A percentile compares a stretch with the other conserved stretches of the same genome.
Conservation (phyloP, 2,329 filamentous ascomycete species). For the Byssothecium circinans region DNA sequence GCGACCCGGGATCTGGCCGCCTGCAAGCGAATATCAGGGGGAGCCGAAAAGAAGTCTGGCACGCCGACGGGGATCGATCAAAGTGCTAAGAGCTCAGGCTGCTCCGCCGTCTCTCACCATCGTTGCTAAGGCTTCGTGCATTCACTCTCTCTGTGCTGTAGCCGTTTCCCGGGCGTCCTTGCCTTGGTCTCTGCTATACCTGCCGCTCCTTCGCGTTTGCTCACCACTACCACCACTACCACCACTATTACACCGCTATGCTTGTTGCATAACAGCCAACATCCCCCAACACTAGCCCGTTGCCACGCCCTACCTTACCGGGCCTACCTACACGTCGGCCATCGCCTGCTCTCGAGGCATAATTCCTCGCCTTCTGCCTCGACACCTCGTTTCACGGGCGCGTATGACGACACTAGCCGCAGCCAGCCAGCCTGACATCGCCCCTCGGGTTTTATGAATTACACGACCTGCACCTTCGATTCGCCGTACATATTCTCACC, state of each 20-base stretch:
- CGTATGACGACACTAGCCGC: constrained; percentile 35
- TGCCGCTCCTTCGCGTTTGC: constrained; percentile 38
- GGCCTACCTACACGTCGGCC: constrained; percentile 2
- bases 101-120: background rate
- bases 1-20: background rate
- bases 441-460: constrained; percentile 24
- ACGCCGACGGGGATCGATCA: background rate
- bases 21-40: constrained; percentile 4
- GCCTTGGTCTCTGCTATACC: constrained; percentile 4
- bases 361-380: constrained; percentile 29
- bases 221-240: constrained; percentile 2
- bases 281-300: too few species aligned
- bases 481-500: constrained; percentile 18
- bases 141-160: constrained; percentile 5
- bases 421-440: constrained; percentile 17
- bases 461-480: constrained; percentile 8
- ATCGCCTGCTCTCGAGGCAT: constrained; percentile 11
- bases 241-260: background rate
- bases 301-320: background rate
- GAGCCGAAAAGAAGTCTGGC: background rate
- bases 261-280: too few species aligned
- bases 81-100: too few species aligned
- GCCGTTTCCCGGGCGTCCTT: constrained; percentile 4
- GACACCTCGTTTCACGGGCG: constrained; percentile 23
- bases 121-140: background rate